Base-by-base conservation (phyloP, 2,329 filamentous ascomycete genomes). In the Penicillium psychrosexuale region DNA sequence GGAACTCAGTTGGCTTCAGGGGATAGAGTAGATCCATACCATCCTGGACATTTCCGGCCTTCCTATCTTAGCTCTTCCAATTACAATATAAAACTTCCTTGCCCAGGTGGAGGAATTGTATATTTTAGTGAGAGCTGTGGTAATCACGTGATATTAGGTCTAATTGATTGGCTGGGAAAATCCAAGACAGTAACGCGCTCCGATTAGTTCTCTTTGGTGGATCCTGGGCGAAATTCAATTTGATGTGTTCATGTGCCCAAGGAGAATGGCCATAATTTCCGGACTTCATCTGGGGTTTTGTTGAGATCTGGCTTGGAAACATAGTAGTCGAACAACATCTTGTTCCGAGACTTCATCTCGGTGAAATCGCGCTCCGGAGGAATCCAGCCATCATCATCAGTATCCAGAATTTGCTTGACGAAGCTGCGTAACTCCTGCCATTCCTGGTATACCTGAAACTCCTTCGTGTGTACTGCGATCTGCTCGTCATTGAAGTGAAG, bases 371-470 rank as follows among this genome's bases (percentile, higher is more conserved):
- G 13, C 22, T 42, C 22, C 15, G 39, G 39, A 11, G 22, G 3
- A 28, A 42, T 27, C 39, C 22, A 42, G 13, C 39, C 39, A 69
- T 69, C 64, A 5, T 58, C 54, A 54, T 70, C 68, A 0, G 64
- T 65, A 36, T 47, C 42, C 8, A 71, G 57, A 39, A 61, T 27
- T 27, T 64, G 51, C 39, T 59, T 59, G 34, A 63, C 63, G 9
- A 66, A 15, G 38, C 13, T 60, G 22, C 63, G 64, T 33, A 66
- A 47, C 13, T 46, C n/a, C 30, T 69, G 62, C 45, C 54, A 66
- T 45, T 66, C 57, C 34, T 61, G 49, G 40, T 69, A 69, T 24
- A 7, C 30, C 13, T 45, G 39, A n/a, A 42, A 42, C 22, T 27
- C 22, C 22, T 42, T 42, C 39, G 24, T 15, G 3, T 42, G 22